Percentiles rank a stretch among this genome's conserved stretches.
phyloP scores from a whole-genome alignment of 768 basidiomycete species.

The Leccinum boreale region DNA sequence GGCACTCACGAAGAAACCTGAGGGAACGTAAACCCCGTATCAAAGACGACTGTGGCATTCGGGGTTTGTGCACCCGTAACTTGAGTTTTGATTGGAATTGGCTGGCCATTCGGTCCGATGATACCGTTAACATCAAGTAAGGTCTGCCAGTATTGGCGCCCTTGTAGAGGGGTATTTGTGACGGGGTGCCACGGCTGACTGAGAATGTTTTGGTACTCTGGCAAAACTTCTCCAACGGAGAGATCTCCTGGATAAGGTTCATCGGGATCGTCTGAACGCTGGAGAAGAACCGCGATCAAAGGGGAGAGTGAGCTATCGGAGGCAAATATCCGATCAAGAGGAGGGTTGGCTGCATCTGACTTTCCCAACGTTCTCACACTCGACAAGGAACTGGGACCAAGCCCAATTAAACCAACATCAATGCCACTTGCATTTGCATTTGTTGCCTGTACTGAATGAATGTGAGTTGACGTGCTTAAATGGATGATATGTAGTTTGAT shows the following conservation, averaged over 20 bases:
- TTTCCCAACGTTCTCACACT: constrained; percentile 37
- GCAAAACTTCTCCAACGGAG: constrained; percentile 57
- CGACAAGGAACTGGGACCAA: constrained; percentile 62
- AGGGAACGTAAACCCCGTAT: constrained; percentile 67
- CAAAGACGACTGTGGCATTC: constrained; percentile 59
- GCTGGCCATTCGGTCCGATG: constrained; percentile 56
- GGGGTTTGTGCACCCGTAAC: constrained; percentile 42
- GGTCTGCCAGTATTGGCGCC: constrained; percentile 63
- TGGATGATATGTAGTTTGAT: not conserved
- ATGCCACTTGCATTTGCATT: constrained; percentile 3
- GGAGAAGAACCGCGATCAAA: constrained; percentile 60
- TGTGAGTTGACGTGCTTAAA: constrained; percentile 1
- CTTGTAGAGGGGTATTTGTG: constrained; percentile 32
- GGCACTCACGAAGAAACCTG: constrained; percentile 52
- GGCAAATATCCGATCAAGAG: constrained; percentile 63
- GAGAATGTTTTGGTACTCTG: constrained; percentile 46
- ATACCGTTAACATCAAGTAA: constrained; percentile 61
- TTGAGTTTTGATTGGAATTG: constrained; percentile 42
- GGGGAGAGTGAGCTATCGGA: constrained; percentile 58
- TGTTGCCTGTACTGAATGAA: constrained; percentile 19
- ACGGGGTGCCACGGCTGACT: constrained; percentile 52
- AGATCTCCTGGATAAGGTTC: constrained; percentile 56
- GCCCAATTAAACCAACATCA: constrained; percentile 43
- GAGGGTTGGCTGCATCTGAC: constrained; percentile 43
- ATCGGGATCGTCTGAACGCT: constrained; percentile 52